Conservation (phyloP, 2,329 filamentous ascomycete species). For the Curvularia sp. region DNA sequence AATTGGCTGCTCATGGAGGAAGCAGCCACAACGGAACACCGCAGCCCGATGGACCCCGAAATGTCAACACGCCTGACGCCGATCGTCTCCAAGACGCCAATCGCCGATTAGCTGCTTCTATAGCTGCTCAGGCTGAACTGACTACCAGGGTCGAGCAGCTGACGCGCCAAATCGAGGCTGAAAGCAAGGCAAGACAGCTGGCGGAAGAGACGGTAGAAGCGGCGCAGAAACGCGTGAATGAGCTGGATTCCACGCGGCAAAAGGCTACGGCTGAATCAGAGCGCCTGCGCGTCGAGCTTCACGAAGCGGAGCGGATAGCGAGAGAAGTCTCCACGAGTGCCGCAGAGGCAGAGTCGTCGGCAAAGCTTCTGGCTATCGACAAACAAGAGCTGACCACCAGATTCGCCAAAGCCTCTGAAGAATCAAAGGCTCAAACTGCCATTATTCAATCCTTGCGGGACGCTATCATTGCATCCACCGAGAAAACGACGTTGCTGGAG, state of each 20-base stretch:
- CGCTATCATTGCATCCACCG: constrained; percentile 79
- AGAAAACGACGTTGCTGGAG: constrained; percentile 79
- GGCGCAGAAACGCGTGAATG: constrained; percentile 80
- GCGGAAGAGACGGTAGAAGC: constrained; percentile 88
- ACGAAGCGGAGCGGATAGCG: constrained; percentile 77
- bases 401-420: constrained; percentile 71
- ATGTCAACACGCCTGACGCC: constrained; percentile 65
- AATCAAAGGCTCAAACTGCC: constrained; percentile 71
- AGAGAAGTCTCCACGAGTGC: constrained; percentile 82
- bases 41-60: constrained; percentile 63
- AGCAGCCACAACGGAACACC: constrained; percentile 69
- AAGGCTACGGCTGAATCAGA: constrained; percentile 85
- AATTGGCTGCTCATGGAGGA: constrained; percentile 78
- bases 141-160: constrained; percentile 75
- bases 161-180: constrained; percentile 75
- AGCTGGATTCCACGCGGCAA: constrained; percentile 84
- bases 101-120: constrained; percentile 79
- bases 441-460: constrained; percentile 78
- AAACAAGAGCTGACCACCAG: constrained; percentile 77
- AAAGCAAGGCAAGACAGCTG: constrained; percentile 79
- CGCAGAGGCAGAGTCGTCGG: constrained; percentile 76
- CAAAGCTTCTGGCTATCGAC: constrained; percentile 82
- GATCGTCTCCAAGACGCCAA: constrained; percentile 78
- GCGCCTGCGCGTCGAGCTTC: constrained; percentile 82
- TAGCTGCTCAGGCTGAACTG: constrained; percentile 82